Evolutionary conservation across 768 basidiomycete species (phyloP).

Genomic region (Tulasnella calospora): DNA sequence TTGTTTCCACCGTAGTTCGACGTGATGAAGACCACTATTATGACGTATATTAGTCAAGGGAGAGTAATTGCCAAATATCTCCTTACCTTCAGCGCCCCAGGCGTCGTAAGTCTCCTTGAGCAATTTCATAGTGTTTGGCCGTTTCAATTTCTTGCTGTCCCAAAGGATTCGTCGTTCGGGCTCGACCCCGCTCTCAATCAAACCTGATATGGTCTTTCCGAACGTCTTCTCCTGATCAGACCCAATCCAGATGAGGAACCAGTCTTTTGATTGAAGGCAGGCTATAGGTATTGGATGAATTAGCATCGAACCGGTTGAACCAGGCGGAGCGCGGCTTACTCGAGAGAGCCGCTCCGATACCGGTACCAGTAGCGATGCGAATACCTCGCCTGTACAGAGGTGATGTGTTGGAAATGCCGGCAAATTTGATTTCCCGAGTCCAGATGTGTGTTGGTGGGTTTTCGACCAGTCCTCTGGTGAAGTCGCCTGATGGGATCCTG

Average conservation of each 20-base stretch:
- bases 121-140: slow-evolving; percentile 73
- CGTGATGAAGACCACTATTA: slow-evolving; percentile 69
- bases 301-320: neutral
- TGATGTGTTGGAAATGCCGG: slow-evolving; percentile 76
- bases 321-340: slow-evolving; percentile 32
- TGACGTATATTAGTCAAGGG: neutral
- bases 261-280: slow-evolving; percentile 67
- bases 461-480: slow-evolving; percentile 64
- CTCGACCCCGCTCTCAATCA: slow-evolving; percentile 65
- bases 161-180: slow-evolving; percentile 71
- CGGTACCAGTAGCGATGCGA: slow-evolving; percentile 77
- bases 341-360: slow-evolving; percentile 71
- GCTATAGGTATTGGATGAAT: slow-evolving; percentile 32
- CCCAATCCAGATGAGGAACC: slow-evolving; percentile 50
- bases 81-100: slow-evolving; percentile 65
- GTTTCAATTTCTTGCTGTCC: slow-evolving; percentile 66
- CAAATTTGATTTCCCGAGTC: slow-evolving; percentile 79
- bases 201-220: slow-evolving; percentile 68
- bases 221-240: slow-evolving; percentile 82
- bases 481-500: slow-evolving; percentile 47
- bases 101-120: slow-evolving; percentile 60
- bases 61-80: slow-evolving; percentile 15
- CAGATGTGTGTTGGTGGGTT: slow-evolving; percentile 66
- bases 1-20: slow-evolving; percentile 76
- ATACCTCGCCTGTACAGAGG: slow-evolving; percentile 74